Conservation (phyloP, 768 basidiomycete species). For the Suillus cothurnatus region DNA sequence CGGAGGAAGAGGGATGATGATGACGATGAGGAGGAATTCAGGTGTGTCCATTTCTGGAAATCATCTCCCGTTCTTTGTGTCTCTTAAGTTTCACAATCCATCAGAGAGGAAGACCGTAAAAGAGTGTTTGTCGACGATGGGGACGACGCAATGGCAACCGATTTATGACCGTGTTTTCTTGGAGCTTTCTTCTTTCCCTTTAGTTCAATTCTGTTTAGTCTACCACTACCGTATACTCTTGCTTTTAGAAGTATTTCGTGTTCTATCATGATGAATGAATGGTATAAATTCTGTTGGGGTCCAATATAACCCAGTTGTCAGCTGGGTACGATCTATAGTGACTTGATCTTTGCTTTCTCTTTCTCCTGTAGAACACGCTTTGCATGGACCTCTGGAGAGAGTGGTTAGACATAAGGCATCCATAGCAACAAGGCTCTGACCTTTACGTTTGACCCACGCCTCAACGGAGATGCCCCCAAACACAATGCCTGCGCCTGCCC, state of each 20-base stretch:
- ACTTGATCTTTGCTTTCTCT: conserved; percentile 82
- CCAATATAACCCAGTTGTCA: background rate
- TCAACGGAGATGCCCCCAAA: conserved; percentile 96
- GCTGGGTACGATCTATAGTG: conserved; percentile 48
- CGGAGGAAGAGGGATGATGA: conserved; percentile 76
- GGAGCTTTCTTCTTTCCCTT: background rate
- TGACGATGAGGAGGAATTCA: conserved; percentile 61
- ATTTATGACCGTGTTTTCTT: conserved; percentile 19
- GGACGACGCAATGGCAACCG: conserved; percentile 37
- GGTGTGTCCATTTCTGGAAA: conserved; percentile 25
- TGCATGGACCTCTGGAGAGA: conserved; percentile 68
- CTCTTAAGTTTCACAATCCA: background rate
- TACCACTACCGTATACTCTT: conserved; percentile 3
- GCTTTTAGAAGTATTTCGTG: background rate
- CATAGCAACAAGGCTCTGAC: conserved; percentile 39
- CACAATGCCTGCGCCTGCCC: conserved; percentile 89
- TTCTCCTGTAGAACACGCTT: conserved; percentile 82
- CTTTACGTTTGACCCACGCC: conserved; percentile 87
- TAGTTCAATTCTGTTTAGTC: background rate
- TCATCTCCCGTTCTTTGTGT: background rate
- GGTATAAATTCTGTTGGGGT: background rate
- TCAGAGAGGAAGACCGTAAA: conserved; percentile 47
- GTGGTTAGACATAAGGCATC: conserved; percentile 13
- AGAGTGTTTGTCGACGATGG: conserved; percentile 38
- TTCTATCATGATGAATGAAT: background rate